phyloP scores from a whole-genome alignment of 179 eudicot genomes.

The Actinidia arguta region DNA sequence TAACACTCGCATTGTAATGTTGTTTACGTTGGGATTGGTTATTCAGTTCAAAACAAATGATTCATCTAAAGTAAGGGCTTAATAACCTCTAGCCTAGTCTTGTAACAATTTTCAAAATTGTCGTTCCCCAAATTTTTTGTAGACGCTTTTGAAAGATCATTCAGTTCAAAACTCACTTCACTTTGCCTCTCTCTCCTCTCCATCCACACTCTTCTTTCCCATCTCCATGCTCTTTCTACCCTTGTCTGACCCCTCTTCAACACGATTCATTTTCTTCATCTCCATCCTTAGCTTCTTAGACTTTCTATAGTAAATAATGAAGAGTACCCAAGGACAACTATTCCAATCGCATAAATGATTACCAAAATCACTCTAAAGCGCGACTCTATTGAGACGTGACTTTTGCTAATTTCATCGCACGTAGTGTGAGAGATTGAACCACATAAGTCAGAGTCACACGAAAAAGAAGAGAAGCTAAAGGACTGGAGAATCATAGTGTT shows the following conservation, averaged over 20 bases:
- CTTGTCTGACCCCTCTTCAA: neutral
- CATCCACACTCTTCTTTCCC: neutral
- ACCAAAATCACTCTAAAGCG: slow-evolving; percentile 15
- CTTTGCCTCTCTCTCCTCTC: slow-evolving; percentile 23
- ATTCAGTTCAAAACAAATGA: too few species aligned
- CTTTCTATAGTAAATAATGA: slow-evolving; percentile 25
- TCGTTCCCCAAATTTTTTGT: slow-evolving; percentile 48
- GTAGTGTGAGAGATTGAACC: slow-evolving; percentile 28
- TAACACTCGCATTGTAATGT: too few species aligned
- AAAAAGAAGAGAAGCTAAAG: slow-evolving; percentile 24
- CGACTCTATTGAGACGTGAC: neutral
- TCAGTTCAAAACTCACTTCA: slow-evolving; percentile 32
- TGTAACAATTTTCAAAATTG: slow-evolving; percentile 42
- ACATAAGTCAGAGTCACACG: slow-evolving; percentile 23
- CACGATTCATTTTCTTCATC: neutral
- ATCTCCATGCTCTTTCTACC: neutral
- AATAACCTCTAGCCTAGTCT: slow-evolving; percentile 31
- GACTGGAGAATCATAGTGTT: slow-evolving; percentile 24
- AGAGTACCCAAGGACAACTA: slow-evolving; percentile 29
- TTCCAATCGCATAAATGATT: slow-evolving; percentile 19
- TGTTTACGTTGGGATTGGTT: too few species aligned
- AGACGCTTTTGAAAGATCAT: slow-evolving; percentile 40
- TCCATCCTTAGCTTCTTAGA: neutral
- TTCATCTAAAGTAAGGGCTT: too few species aligned
- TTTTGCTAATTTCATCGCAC: slow-evolving; percentile 5